Percentiles rank a stretch among this genome's conserved stretches.
These are phyloP conservation scores for Capronia americana DNA, from an alignment of 2,329 filamentous ascomycete species.

Conservation along the genomic window DNA sequence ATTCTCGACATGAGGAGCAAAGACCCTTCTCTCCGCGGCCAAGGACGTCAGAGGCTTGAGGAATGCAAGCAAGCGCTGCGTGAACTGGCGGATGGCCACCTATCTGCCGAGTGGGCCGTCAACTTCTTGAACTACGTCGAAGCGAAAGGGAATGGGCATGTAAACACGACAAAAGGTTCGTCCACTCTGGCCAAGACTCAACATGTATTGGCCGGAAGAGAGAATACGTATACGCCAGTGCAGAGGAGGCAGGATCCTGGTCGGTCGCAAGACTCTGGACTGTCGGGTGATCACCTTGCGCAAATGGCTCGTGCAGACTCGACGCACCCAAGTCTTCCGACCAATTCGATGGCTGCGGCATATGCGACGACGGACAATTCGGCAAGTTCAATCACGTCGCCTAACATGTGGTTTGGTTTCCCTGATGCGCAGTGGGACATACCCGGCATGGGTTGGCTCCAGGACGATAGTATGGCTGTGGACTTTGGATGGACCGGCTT, in stretches of 20 bases:
- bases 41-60: constrained; percentile 18
- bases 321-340: background rate
- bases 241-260: background rate
- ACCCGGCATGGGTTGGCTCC: background rate
- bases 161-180: background rate
- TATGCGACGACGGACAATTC: background rate
- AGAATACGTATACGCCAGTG: background rate
- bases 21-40: constrained; percentile 18
- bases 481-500: background rate
- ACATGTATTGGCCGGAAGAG: background rate
- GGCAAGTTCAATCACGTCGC: background rate
- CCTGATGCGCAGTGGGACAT: background rate
- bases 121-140: constrained; percentile 9
- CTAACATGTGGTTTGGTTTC: background rate
- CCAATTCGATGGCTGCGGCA: background rate
- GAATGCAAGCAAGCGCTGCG: constrained; percentile 29
- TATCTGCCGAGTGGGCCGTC: constrained; percentile 3
- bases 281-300: background rate
- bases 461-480: background rate
- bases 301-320: background rate
- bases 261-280: background rate
- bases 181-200: background rate
- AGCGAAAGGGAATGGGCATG: background rate
- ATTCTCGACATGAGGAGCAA: constrained; percentile 18
- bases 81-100: constrained; percentile 3